These are phyloP conservation scores for Arthrinium phaeospermum DNA, from an alignment of 2,329 filamentous ascomycete genomes.

Conservation along the genomic window DNA sequence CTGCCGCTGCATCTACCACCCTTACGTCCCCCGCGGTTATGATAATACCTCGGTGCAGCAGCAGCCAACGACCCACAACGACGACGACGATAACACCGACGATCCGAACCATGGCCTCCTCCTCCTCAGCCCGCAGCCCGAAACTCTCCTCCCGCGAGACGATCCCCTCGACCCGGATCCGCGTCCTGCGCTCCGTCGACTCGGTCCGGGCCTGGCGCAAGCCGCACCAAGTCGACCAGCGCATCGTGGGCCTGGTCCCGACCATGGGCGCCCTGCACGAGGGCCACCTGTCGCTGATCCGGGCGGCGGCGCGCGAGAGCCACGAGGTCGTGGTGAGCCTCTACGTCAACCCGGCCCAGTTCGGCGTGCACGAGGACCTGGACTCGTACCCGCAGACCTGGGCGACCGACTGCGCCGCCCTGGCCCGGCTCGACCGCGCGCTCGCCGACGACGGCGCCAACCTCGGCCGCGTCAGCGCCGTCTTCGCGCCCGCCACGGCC, in stretches of 20 bases:
- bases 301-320: conserved; percentile 82
- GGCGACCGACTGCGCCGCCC: conserved; percentile 72
- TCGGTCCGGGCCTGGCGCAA: conserved; percentile 73
- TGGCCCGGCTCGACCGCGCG: conserved; percentile 73
- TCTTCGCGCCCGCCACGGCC: conserved; percentile 83
- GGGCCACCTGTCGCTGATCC: conserved; percentile 86
- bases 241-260: conserved; percentile 85
- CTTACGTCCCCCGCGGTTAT: neutral
- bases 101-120: conserved; percentile 30
- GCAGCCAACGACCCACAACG: neutral
- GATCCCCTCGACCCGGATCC: conserved; percentile 64
- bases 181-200: conserved; percentile 77
- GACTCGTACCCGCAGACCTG: conserved; percentile 89
- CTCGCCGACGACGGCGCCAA: conserved; percentile 66
- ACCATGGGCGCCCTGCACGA: conserved; percentile 98
- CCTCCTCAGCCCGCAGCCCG: conserved; percentile 25
- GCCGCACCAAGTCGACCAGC: conserved; percentile 68
- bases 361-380: conserved; percentile 87
- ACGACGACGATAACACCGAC: neutral
- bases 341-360: conserved; percentile 97
- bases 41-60: neutral
- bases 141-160: conserved; percentile 42
- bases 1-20: conserved; percentile 27
- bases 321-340: conserved; percentile 88
- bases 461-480: conserved; percentile 74